Base-by-base conservation (phyloP, 2,329 filamentous ascomycete genomes). In the Dactylellina sp. region DNA sequence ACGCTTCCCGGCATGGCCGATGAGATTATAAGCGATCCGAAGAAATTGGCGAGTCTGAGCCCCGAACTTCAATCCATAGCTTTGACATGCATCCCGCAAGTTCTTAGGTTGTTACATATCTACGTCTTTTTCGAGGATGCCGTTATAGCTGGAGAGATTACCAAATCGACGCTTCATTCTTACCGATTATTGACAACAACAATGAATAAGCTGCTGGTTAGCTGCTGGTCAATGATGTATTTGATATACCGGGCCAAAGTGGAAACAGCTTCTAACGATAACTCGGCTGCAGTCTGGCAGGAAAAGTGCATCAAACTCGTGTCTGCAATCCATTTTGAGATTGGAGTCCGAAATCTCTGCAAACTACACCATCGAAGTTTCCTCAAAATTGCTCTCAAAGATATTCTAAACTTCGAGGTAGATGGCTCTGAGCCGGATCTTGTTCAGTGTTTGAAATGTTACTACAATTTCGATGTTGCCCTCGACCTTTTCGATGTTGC, bases 181-280 rank as follows among this genome's bases (percentile, higher is more conserved):
- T 76, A 72, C 76, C 42, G 80, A 60, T 80, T 81, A 40, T 83
- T 90, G 76, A 85, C 89, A 65, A 88, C 86, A 63, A 92, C 89
- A 78, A 83, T 98, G 46, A 89, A 92, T 42, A 93, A 98, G 77
- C 90, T 96, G 84, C 90, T 97, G 78, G 87, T 97, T 1, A 89
- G 92, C 35, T 87, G 89, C 9, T 98, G 95, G 94, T 92, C 91
- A 39, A 82, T 98, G 40, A 89, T 94, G 75, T 99, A 97, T 64
- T 56, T 76, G 6, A 55, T 79, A 16, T 79, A 78, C 50, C 57
- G 64, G 18, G 71, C 75, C 11, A 75, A 61, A 18, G 63, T 77
- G 14, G 71, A 77, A 40, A 63, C 37, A 32, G 16, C 40, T 11
- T 28, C 32, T 57, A 55, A 76, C 65, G 25, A 72, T 61, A 72